Percentiles rank a stretch among this genome's conserved stretches.
Conservation (phyloP, 371 early-diverging fungal genomes). For the Chytridium lagenaria region DNA sequence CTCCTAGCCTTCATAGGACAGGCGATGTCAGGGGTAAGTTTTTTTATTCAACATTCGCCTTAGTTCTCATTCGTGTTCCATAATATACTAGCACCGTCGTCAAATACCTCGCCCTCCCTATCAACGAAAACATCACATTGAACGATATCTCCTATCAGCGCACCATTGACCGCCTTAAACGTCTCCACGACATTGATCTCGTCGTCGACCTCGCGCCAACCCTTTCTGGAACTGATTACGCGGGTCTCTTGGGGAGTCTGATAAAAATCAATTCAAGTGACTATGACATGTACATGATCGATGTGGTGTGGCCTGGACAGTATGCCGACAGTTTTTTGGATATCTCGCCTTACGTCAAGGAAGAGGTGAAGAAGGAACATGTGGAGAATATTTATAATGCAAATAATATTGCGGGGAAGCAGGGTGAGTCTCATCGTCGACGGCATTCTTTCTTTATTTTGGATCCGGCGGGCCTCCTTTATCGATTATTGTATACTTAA, state of each 20-base stretch:
- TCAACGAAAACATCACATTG: not conserved
- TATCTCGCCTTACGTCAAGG: not conserved
- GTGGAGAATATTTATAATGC: constrained; percentile 4
- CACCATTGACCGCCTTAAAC: not conserved
- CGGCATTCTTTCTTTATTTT: constrained; percentile 12
- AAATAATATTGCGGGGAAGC: constrained; percentile 1
- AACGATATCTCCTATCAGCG: not conserved
- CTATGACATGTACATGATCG: not conserved
- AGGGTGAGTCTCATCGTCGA: constrained; percentile 1
- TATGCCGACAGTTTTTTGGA: constrained; percentile 17
- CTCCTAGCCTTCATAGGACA: no score
- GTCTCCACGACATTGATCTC: not conserved
- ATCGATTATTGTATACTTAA: not conserved
- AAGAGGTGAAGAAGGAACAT: not conserved
- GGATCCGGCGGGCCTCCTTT: not conserved
- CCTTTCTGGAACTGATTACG: constrained; percentile 6
- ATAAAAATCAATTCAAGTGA: constrained; percentile 4
- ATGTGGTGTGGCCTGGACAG: constrained; percentile 18
- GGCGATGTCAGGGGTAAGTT: no score
- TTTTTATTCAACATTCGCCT: no score
- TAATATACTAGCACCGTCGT: constrained; percentile 5
- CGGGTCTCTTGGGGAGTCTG: not conserved
- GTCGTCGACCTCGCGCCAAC: not conserved
- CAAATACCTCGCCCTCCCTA: constrained; percentile 3
- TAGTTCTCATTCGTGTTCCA: no score